Conservation (phyloP, 169 alveolate species). For the Cryptosporidium muris region DNA sequence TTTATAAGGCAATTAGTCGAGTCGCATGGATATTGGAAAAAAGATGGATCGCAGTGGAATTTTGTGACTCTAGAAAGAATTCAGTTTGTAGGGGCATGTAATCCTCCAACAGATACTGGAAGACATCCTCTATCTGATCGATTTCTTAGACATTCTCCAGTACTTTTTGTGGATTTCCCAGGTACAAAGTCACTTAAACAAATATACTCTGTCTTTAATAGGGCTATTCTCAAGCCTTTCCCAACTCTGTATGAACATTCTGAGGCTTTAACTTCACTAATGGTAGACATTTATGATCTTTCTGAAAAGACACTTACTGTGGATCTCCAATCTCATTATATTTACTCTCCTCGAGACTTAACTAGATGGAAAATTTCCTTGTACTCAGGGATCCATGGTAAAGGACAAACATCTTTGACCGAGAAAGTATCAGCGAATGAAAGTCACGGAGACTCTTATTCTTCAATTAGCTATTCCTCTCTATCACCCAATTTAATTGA, state of each 20-base stretch:
- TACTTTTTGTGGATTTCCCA: slow-evolving; percentile 97
- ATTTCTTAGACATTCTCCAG: slow-evolving; percentile 93
- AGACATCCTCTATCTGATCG: slow-evolving; percentile 95
- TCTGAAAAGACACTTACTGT: slow-evolving; percentile 92
- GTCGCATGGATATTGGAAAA: slow-evolving; percentile 95
- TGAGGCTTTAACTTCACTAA: slow-evolving; percentile 93
- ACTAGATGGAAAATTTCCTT: slow-evolving; percentile 97
- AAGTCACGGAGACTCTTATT: not conserved
- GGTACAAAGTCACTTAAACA: slow-evolving; percentile 94
- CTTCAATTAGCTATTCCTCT: not conserved
- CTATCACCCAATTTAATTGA: slow-evolving; percentile 59
- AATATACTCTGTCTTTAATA: slow-evolving; percentile 95
- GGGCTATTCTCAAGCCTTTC: slow-evolving; percentile 92
- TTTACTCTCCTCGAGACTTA: slow-evolving; percentile 97
- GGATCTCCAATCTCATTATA: slow-evolving; percentile 96
- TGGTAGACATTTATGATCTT: slow-evolving; percentile 95
- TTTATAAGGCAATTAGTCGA: slow-evolving; percentile 95
- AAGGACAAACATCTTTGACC: not conserved
- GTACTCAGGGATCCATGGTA: slow-evolving; percentile 47
- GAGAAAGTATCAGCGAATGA: not conserved
- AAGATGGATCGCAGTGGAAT: slow-evolving; percentile 82
- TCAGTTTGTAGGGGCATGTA: slow-evolving; percentile 98
- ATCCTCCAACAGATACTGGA: slow-evolving; percentile 98
- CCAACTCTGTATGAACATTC: slow-evolving; percentile 81
- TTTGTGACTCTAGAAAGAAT: slow-evolving; percentile 95